Base-by-base conservation (phyloP, 805 yeast genomes). In the Monosporozyma siamensis region DNA sequence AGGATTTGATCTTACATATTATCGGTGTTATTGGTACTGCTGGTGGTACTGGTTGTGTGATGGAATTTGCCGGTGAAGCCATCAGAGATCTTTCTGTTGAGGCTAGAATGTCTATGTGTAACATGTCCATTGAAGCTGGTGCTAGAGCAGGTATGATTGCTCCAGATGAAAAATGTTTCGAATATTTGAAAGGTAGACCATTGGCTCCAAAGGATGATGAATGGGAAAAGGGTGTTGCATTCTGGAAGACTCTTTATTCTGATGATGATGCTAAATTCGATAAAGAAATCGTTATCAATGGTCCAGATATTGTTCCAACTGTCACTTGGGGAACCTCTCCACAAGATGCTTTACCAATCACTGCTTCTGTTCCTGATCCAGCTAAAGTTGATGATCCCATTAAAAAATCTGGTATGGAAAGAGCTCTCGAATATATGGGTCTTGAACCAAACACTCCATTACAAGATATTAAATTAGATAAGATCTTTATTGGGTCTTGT, bases 261-360 rank as follows among this genome's bases (percentile, higher is more conserved):
- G 98, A 92, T 60, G 84, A 80, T 45, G 96, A 85, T 56, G 97
- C 98, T 23, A 68, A 74, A 47, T 92, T 89, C 53, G 98, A 92
- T 60, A 67, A 75, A 52, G 95, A 86, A 53, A 80, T 92, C 53
- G 69, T 71, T 36, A 84, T 92, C 62, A 71, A 81, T 51, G 95
- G 94, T 41, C 67, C 72, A 21, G 97, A 90, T 55, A 80, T 92
- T 47, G 78, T 84, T 40, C 98, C 98, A 53, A 92, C 98, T 20
- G 87, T 92, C 48, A 92, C 98, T 21, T 92, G 98, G 98, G 98
- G 98, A 71, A 92, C 92, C 54, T 90, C 97, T 56, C 98, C 98
- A 25, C 97, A 92, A 69, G 98, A 92, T 62, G 97, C 97, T 38
- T 71, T 92, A 50, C 97, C 98, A 47, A 89, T 92, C 56, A 82